Base-by-base conservation (phyloP, 352 stramenopile genomes). In the Thraustotheca clavata region DNA sequence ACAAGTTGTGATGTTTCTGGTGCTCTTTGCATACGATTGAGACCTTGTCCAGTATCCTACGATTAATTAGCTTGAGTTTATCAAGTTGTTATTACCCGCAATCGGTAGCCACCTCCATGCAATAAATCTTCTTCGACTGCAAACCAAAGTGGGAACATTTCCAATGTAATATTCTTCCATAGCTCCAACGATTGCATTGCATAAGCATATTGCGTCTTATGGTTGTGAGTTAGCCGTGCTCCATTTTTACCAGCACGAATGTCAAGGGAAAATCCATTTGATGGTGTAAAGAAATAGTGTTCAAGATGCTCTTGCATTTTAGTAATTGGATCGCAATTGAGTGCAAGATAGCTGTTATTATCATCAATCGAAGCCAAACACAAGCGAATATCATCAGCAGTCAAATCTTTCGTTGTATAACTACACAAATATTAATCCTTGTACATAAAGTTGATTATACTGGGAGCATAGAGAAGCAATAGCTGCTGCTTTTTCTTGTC, bases 1-100 rank as follows among this genome's bases (percentile, higher is more conserved):
- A 85, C 68, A 32, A 85, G 59, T 26, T 73, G 71, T 52, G 74
- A 83, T 31, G 76, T 85, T 67, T 83, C 73, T 5, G 76, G 76
- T 7, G 79, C 79, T 38, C 78, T 74, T 57, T 88, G 79, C 69
- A 88, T 77, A 36, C 79, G 79, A 60, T 88, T 83, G 12, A 88
- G 75, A 24, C 79, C 79, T 43, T 88, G 79, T 8, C 79, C 79
- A 4, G 79, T 88, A 66, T 88, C 79, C 50, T 60, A 60, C 9
- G 32, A 0, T 47, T 59, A n/a, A n/a, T 14, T 54, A 22, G 40
- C 18, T 54, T 14, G 47, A 54, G 47, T 54, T 54, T 20, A 43
- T 14, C 47, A 22, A 54, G 14, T 1, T 54, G 49, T 2, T 2
- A 59, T 24, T 62, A 62, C 55, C 49, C 76, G 72, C 0, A 87